These are phyloP conservation scores for Trichoderma parareesei DNA, from an alignment of 495 filamentous ascomycete species.

Conservation along the genomic window DNA sequence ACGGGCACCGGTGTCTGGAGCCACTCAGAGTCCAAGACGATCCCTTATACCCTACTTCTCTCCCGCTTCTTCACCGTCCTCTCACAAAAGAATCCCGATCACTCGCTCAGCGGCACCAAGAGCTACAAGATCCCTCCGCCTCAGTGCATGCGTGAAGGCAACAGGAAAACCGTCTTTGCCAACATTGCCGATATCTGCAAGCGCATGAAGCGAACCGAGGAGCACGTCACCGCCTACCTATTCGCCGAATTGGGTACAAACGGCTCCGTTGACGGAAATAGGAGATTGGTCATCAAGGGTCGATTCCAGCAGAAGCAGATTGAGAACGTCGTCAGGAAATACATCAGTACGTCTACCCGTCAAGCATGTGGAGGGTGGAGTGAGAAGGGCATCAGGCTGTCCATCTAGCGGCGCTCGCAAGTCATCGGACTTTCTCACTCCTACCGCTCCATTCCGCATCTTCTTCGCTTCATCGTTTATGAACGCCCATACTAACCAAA, in stretches of 20 bases:
- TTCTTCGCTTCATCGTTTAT: not conserved
- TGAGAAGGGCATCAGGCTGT: not conserved
- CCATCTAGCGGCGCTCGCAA: not conserved
- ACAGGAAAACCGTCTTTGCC: slow-evolving; percentile 99
- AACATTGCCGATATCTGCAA: slow-evolving; percentile 60
- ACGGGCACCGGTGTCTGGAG: slow-evolving; percentile 91
- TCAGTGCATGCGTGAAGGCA: slow-evolving; percentile 98
- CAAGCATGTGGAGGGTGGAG: not conserved
- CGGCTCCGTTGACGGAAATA: slow-evolving; percentile 84
- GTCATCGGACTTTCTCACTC: not conserved
- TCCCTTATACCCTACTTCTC: slow-evolving; percentile 79
- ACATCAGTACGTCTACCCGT: slow-evolving; percentile 63
- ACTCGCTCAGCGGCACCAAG: slow-evolving; percentile 75
- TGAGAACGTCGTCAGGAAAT: slow-evolving; percentile 87
- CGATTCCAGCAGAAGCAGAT: slow-evolving; percentile 98
- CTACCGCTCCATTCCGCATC: not conserved
- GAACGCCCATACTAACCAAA: not conserved
- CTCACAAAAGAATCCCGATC: slow-evolving; percentile 87
- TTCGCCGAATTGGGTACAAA: slow-evolving; percentile 97
- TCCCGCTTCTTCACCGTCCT: slow-evolving; percentile 87
- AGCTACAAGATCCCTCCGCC: slow-evolving; percentile 98
- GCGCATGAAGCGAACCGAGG: slow-evolving; percentile 93
- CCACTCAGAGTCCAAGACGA: slow-evolving; percentile 64
- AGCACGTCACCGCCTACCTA: slow-evolving; percentile 93
- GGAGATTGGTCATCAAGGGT: slow-evolving; percentile 95